Evolutionary conservation across 2,329 filamentous ascomycete species (phyloP), one percentile per base, ranked within the genome.

Genomic region (Periconia sp.): DNA sequence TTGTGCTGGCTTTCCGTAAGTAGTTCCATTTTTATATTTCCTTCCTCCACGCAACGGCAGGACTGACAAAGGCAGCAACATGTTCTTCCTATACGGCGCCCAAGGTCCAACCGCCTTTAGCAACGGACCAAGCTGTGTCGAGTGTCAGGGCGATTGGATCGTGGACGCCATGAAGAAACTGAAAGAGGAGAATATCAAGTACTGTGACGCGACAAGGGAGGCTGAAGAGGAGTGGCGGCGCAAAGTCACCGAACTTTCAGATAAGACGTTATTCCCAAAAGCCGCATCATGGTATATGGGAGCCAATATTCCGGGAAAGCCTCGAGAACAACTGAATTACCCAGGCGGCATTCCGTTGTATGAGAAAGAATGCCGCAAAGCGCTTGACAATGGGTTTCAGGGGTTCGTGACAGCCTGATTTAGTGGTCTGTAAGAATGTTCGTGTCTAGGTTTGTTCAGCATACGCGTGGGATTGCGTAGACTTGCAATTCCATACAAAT

Each of bases 101-200:
- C 77, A 79, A 52, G 77, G 75, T 0, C 77, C 77, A 0, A 79
- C 77, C 0, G 76, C 77, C 2, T 78, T 79, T 61, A 72, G 69
- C 49, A 80, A 80, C 47, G 77, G 77, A 0, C 77, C 77, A 2
- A 75, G 69, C 30, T 79, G 76, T 55, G 68, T 77, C 19, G 76
- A 79, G 54, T 66, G 71, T 5, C 77, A 80, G 58, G 74, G 72
- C 14, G 74, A 79, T 45, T 79, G 74, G 67, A 76, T 79, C 35
- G 73, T 77, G 31, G 74, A 77, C 47, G 68, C 71, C 10, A 74
- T 80, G 55, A 68, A 69, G 45, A 72, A 71, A 61, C 56, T 73
- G 9, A 63, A 69, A 42, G 64, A 71, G 10, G 65, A 77, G 44
- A 68, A 69, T 5, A 73, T 75, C 47, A 69, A 68, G 42, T 70